Percentiles rank a stretch among this genome's conserved stretches.
Conservation (phyloP, 2,329 filamentous ascomycete species). For the Chalaropsis thielavioides region DNA sequence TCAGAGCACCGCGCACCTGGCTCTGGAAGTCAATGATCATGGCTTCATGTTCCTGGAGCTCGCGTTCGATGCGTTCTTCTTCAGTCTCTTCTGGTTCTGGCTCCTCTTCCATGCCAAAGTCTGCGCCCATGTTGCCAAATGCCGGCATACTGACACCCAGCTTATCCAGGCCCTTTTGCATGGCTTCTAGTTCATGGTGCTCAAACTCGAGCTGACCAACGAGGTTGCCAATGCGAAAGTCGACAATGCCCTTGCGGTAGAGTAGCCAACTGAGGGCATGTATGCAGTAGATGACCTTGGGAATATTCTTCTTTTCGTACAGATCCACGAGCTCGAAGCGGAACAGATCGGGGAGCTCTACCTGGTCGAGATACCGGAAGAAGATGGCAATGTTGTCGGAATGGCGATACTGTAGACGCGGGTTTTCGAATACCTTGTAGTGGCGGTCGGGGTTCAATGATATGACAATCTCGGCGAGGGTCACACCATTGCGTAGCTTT, state of each 20-base stretch:
- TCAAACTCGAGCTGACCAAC: conserved; percentile 95
- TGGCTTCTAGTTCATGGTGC: conserved; percentile 91
- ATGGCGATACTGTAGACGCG: conserved; percentile 80
- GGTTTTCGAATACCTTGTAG: conserved; percentile 70
- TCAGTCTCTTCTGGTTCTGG: conserved; percentile 73
- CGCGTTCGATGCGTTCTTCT: conserved; percentile 71
- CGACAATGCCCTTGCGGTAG: conserved; percentile 84
- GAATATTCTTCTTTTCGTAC: conserved; percentile 99
- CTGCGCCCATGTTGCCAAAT: conserved; percentile 93
- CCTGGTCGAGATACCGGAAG: conserved; percentile 81
- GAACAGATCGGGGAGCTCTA: conserved; percentile 88
- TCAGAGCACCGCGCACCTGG: conserved; percentile 66
- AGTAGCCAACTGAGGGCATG: conserved; percentile 96
- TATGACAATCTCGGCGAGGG: conserved; percentile 84
- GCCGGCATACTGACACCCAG: conserved; percentile 91
- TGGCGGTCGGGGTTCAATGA: conserved; percentile 64
- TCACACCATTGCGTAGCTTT: conserved; percentile 81
- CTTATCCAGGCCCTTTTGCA: conserved; percentile 92
- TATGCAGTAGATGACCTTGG: conserved; percentile 97
- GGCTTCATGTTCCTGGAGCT: conserved; percentile 61
- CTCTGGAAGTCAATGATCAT: conserved; percentile 69
- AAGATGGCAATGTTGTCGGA: conserved; percentile 97
- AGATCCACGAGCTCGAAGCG: conserved; percentile 93
- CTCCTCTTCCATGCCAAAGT: conserved; percentile 74
- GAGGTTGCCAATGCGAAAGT: conserved; percentile 91